phyloP scores from a whole-genome alignment of 495 filamentous ascomycete species.

The Acidiella bohemica region DNA sequence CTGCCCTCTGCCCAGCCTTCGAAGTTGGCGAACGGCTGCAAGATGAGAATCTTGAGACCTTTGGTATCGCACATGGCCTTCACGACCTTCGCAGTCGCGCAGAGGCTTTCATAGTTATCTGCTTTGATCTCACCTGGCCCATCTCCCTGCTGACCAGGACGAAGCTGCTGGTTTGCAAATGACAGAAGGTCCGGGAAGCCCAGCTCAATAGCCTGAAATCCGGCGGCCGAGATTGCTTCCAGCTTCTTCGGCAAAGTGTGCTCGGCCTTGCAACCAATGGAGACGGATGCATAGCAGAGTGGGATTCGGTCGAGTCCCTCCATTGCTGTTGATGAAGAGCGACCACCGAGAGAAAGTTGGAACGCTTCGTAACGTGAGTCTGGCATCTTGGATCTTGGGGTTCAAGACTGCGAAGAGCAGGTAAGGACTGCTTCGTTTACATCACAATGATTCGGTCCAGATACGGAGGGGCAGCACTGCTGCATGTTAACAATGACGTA shows the following conservation, averaged over 20 bases:
- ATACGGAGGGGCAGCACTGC: too few species aligned
- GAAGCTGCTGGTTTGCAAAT: constrained; percentile 41
- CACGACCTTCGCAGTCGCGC: constrained; percentile 38
- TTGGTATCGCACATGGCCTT: constrained; percentile 38
- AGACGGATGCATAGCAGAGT: constrained; percentile 51
- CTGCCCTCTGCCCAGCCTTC: constrained; percentile 58
- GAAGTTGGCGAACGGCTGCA: constrained; percentile 71
- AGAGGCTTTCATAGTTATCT: constrained; percentile 44
- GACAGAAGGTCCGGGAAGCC: constrained; percentile 61
- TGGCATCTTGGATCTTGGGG: neutral
- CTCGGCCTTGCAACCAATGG: constrained; percentile 39
- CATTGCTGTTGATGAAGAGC: neutral
- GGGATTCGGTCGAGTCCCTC: constrained; percentile 38
- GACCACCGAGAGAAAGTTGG: constrained; percentile 1
- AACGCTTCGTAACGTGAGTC: constrained; percentile 3
- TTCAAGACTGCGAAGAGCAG: too few species aligned
- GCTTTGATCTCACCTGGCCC: constrained; percentile 32
- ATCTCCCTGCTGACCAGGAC: constrained; percentile 12
- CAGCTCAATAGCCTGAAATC: constrained; percentile 60
- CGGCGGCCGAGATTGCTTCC: constrained; percentile 49
- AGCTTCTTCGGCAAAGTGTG: constrained; percentile 53
- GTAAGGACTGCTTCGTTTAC: too few species aligned
- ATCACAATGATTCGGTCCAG: neutral
- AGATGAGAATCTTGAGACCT: constrained; percentile 49
- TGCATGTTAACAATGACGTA: too few species aligned